Evolutionary conservation across 2,329 filamentous ascomycete species (phyloP), one percentile per base, ranked within the genome.

Genomic region (Nothopassalora personata): DNA sequence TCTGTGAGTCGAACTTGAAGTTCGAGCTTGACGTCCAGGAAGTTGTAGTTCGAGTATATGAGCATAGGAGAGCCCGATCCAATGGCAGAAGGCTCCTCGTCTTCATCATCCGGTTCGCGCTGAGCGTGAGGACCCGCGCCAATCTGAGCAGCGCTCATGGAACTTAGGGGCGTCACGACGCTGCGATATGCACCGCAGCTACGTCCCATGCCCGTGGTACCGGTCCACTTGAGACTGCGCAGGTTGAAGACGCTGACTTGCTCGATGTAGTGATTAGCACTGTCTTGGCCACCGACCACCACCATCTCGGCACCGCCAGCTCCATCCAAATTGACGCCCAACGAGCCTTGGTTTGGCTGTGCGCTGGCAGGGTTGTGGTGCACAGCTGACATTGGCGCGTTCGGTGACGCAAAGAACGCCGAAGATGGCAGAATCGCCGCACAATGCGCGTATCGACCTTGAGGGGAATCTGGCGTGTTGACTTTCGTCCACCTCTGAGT

Each of bases 31-130:
- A 99, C 94, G 68, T 99, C 93, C 57, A 99, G 75, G 70, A 99
- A 99, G 75, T 99, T 97, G 76, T 99, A 99, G 72, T 99, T 99
- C 27, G 93, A 97, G 74, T 99, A 99, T 49, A 99, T 95, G 62
- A 99, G 82, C 91, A 97, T 97, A 3, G 84, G 80, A 6, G 82
- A 80, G 15, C 81, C 83, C 19, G 73, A 75, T 19, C 67, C 69
- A 47, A 69, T 73, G 53, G 70, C 59, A 18, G 59, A 53, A 7
- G 74, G 58, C 64, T 76, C 65, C 53, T 70, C 62, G 68, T 73
- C 64, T 56, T 72, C 72, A 59, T 76, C 70, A 27, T 78, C 74
- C 18, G 74, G 67, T 5, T 75, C 71, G 13, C 75, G 52, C 74
- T 74, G n/a, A 71, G 76, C 53, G 74, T 75, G 59, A 48, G 73